Base-by-base conservation (phyloP, 192 early-diverging fungal genomes). In the Entophlyctis luteolus region DNA sequence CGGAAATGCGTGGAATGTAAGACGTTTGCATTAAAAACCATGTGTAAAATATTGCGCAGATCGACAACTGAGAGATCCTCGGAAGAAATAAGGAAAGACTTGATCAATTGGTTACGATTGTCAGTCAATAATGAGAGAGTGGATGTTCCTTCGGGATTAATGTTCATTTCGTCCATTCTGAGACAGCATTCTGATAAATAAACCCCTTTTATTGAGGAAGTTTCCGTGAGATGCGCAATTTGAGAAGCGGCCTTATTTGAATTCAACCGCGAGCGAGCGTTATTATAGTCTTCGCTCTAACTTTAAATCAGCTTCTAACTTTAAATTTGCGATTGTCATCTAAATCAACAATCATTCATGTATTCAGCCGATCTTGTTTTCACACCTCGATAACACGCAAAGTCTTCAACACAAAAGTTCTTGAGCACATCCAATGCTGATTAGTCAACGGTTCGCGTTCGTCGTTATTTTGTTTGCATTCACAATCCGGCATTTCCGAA, bases 1-100 rank as follows among this genome's bases (percentile, higher is more conserved):
- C 60, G 16, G 60, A 63, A 33, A 49, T 49, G 60, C n/a, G 60
- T 6, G 60, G 60, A 25, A 63, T 63, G 60, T 63, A 27, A 63
- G 60, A 50, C 32, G 8, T 53, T 12, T 3, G 16, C 16, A 6
- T 25, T 57, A 16, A 36, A 18, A 16, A 1, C 23, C 16, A 25
- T 1, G 55, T 14, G 10, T 57, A 20, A 36, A 12, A 29, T 57
- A 12, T 45, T 45, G 10, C 10, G 33, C 47, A 63, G 60, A 22
- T 49, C 60, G 46, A 63, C 60, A 5, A 33, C 32, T 4, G 60
- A 32, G 14, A 63, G 50, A 49, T 31, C 60, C n/a, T 14, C 47
- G 10, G 60, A 22, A 16, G 42, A 47, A 18, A 49, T 63, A 29
- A 32, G 35, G 20, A n/a, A 25, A 20, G 47, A 20, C 4, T 49